A percentile compares a stretch with the other conserved stretches of the same genome.
These are phyloP conservation scores for Grifola frondosa DNA, from an alignment of 1,284 basidiomycete species.

Conservation along the genomic window DNA sequence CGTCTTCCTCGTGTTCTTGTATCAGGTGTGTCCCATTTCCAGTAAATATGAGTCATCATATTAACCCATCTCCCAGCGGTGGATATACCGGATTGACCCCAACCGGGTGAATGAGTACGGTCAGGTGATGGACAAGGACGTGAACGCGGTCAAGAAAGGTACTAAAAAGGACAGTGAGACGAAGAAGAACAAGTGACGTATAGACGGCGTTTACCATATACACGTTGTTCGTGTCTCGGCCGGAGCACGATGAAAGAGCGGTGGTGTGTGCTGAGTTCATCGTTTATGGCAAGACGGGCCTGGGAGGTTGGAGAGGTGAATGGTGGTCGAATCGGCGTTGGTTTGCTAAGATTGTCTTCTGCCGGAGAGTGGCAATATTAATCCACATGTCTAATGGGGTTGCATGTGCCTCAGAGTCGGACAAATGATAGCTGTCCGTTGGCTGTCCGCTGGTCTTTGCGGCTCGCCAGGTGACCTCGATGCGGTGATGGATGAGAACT, in stretches of 20 bases:
- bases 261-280: slow-evolving; percentile 5
- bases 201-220: slow-evolving; percentile 7
- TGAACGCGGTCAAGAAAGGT: slow-evolving; percentile 42
- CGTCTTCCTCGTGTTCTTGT: slow-evolving; percentile 84
- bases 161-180: slow-evolving; percentile 25
- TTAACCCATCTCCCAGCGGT: slow-evolving; percentile 54
- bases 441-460: too few species aligned
- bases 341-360: too few species aligned
- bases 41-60: slow-evolving; percentile 3
- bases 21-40: slow-evolving; percentile 55
- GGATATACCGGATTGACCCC: slow-evolving; percentile 95
- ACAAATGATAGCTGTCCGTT: too few species aligned
- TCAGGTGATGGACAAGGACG: slow-evolving; percentile 66
- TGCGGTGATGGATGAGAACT: too few species aligned
- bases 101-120: slow-evolving; percentile 96
- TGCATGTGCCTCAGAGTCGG: too few species aligned
- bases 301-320: background rate
- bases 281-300: background rate
- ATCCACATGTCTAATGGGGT: too few species aligned
- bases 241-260: slow-evolving; percentile 21
- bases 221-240: slow-evolving; percentile 23
- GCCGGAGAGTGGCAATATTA: too few species aligned
- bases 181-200: slow-evolving; percentile 42
- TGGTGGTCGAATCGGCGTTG: too few species aligned
- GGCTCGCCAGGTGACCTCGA: too few species aligned